phyloP scores from a whole-genome alignment of 176 grass and related monocot genomes.

The Phyllostachys edulis region DNA sequence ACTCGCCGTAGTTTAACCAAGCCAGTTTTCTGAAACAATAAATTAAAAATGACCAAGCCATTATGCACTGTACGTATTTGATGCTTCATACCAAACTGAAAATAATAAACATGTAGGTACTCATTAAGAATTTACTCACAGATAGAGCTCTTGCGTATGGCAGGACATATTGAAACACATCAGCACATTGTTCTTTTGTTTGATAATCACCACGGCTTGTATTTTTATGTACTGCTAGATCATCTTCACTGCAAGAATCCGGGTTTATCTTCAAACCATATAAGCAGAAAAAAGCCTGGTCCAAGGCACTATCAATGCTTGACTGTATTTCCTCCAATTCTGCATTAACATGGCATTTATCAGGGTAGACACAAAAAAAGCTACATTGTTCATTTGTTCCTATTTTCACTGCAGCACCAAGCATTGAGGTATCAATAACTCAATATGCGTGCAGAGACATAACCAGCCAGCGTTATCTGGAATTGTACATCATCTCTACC shows the following conservation, averaged over 20 bases:
- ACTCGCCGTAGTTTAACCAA: conserved; percentile 94
- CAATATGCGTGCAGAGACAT: background rate
- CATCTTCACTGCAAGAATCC: conserved; percentile 93
- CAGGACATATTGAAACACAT: conserved; percentile 98
- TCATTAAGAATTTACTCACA: conserved; percentile 54
- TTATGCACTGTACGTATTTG: conserved; percentile 5
- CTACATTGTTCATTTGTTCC: background rate
- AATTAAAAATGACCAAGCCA: conserved; percentile 28
- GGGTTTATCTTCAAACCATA: conserved; percentile 98
- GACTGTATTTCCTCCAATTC: conserved; percentile 87
- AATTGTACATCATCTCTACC: conserved; percentile 31
- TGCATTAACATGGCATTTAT: conserved; percentile 48
- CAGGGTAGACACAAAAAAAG: conserved; percentile 19
- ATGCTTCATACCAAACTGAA: conserved; percentile 26
- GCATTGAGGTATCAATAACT: conserved; percentile 3
- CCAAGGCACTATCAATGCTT: conserved; percentile 85
- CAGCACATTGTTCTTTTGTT: conserved; percentile 98
- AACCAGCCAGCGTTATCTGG: conserved; percentile 7
- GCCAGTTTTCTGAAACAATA: conserved; percentile 80
- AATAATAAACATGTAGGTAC: conserved; percentile 7
- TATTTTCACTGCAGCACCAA: conserved; percentile 17
- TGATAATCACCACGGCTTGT: conserved; percentile 94
- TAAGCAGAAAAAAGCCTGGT: conserved; percentile 96
- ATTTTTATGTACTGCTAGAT: conserved; percentile 85
- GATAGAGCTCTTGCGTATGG: conserved; percentile 91